phyloP scores from a whole-genome alignment of 2,329 filamentous ascomycete species.

The Lachnellula subtilissima region DNA sequence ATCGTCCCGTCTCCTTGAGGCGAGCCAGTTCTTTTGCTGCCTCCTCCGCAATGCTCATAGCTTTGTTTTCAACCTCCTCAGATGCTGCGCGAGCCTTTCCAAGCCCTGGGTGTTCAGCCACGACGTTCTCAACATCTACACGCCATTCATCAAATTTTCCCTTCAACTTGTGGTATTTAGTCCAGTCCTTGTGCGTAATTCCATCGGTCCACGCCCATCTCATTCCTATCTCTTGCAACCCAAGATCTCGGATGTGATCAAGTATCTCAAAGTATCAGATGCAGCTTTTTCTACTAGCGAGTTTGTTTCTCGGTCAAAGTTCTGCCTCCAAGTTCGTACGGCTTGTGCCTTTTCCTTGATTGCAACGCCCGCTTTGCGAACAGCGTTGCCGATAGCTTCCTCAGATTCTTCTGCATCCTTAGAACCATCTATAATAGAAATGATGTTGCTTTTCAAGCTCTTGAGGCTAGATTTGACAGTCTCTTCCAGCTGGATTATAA shows the following conservation, averaged over 20 bases:
- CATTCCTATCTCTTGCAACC: constrained; percentile 69
- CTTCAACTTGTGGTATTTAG: constrained; percentile 86
- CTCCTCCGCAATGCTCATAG: constrained; percentile 73
- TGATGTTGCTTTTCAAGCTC: constrained; percentile 63
- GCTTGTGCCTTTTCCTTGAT: constrained; percentile 62
- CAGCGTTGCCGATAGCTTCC: constrained; percentile 46
- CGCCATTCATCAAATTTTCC: constrained; percentile 81
- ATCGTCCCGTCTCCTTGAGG: constrained; percentile 77
- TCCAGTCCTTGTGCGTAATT: constrained; percentile 95
- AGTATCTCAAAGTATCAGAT: constrained; percentile 62
- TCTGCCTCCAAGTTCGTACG: constrained; percentile 57
- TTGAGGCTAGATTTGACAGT: constrained; percentile 60
- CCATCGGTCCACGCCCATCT: constrained; percentile 92
- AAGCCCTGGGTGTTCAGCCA: constrained; percentile 68
- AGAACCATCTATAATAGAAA: constrained; percentile 55
- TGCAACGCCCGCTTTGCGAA: constrained; percentile 53
- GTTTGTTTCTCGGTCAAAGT: constrained; percentile 53
- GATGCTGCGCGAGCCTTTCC: constrained; percentile 62
- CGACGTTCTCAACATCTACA: constrained; percentile 70
- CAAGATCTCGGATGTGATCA: constrained; percentile 62
- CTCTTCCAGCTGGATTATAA: constrained; percentile 65
- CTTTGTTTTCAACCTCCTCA: constrained; percentile 67
- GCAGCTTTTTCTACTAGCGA: constrained; percentile 53
- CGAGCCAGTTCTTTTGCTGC: constrained; percentile 75
- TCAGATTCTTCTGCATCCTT: constrained; percentile 47